Base-by-base conservation (phyloP, 1,284 basidiomycete genomes). In the Cutaneotrichosporon dermatis region DNA sequence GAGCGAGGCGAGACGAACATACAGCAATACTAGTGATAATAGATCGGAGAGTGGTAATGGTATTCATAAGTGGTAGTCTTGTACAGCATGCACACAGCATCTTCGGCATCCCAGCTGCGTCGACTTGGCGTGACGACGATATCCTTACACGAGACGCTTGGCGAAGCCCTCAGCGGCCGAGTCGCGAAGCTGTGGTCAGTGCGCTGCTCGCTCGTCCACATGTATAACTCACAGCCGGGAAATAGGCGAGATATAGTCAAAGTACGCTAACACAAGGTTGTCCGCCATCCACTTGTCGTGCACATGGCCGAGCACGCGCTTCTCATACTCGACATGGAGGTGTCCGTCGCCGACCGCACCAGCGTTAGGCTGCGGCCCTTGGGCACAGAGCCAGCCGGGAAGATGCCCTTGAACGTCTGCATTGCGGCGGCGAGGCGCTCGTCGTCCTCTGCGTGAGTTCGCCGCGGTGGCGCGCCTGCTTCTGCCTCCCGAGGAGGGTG, bases 331-430 rank as follows among this genome's bases (percentile, higher is more conserved):
- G 57, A 61, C 16, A 7, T 15, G 16, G 6, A 64, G 57, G 42
- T 54, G 10, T 1, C 49, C 59, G 36, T 69, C 64, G 6, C 43
- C 6, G 73, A 68, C 25, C 72, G 67, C 9, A 79, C 68, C 10
- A 82, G 63, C 13, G 78, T 70, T 13, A 82, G 66, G 15, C 76
- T 64, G 48, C 75, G 72, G 8, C 81, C 81, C 65, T 80, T 81
- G 5, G 77, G 78, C 0, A 81, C 77, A 4, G 74, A 72, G 2
- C 77, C 76, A 45, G 75, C 64, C 2, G 81, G 81, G 71, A 82
- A 82, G 45, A 79, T 66, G 2, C 73, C 67, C 62, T 81, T 80
- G 63, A 82, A 74, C 12, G 67, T 50, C 48, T 76, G 73, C n/a
- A 79, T 69, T 0, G 71, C 70, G 15, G 65, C 43, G 13, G 69